Base-by-base conservation (phyloP, 176 grass and related monocot species). In the Aechmea fasciata region DNA sequence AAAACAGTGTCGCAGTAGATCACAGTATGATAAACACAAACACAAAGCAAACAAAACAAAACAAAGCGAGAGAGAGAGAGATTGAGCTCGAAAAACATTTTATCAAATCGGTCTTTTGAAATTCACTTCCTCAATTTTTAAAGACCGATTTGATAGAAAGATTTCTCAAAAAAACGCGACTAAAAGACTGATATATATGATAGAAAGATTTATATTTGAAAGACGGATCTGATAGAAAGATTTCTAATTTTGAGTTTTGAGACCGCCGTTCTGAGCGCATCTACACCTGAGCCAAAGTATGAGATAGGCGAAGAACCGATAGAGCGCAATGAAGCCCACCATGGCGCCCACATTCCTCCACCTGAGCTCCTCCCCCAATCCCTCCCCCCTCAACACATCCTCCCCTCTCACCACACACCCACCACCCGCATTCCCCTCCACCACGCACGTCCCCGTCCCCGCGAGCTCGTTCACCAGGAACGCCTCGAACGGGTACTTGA, bases 401-500 rank as follows among this genome's bases (percentile, higher is more conserved):
- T 83, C 85, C 65, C 82, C 90, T 75, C 63, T 75, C 50, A 87
- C 49, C 22, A 92, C 79, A 66, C 90, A 92, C 51, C 59, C 33
- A 41, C 59, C 33, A 41, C 5, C 63, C 9, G 83, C 85, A 50
- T 83, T 15, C 18, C 50, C 83, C 49, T 59, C 57, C 66, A 74
- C 72, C 77, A 85, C 77, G 75, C 90, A 92, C 73, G 63, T 73
- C 15, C 63, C 81, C 2, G 65, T 41, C 0, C 79, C 83, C 47
- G 55, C 75, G 82, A 92, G 88, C 83, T 92, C 90, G 71, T 92
- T 92, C 23, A 92, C 74, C 29, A 92, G 52, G 82, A 92, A 74
- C 62, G 79, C 83, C 66, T 92, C 90, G 63, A 92, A 92, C 9
- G 90, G 90, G 54, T 87, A 92, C 77, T 92, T 92, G 70, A 92